Evolutionary conservation across 1,284 basidiomycete genomes (phyloP), one percentile per base, ranked within the genome.

Genomic region (Naganishia sp.): DNA sequence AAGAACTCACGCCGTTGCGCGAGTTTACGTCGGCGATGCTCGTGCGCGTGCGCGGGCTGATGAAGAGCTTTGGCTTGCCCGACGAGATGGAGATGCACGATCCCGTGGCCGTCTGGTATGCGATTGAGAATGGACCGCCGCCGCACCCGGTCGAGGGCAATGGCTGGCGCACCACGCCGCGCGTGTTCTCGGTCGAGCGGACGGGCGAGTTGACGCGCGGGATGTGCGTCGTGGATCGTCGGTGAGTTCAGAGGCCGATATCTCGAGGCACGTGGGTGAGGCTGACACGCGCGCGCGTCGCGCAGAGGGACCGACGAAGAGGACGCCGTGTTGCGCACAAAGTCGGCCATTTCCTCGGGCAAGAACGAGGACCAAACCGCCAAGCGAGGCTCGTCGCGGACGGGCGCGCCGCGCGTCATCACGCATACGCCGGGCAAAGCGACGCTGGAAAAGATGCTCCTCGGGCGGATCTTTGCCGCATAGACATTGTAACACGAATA

Each of bases 21-120:
- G 86, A 88, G 73, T 94, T 94, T 74, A 89, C 89, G 6, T 88
- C 87, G 69, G 84, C 90, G 4, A 87, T 95, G 79, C 80, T 94
- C 1, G 86, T 88, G 72, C 84, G 87, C 46, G 86, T 90, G 5
- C 81, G 90, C 43, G 87, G 88, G 67, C 72, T 83, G 43, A 80
- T 82, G 72, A 80, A 87, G 31, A 87, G 88, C 85, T 75, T 88
- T 23, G 80, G 85, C 50, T 87, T 86, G 68, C 88, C 87, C n/a
- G 91, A 93, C 77, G 87, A 84, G 9, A 86, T 93, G 86, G 90
- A 92, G 79, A 83, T 94, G 71, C 79, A 80, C 73, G 79, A 80
- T 65, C 79, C 79, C 28, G 72, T 80, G 15, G 78, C 78, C 9
- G 73, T 79, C 10, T 81, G 80, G 80, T 80, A 76, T 69, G 86